Percentiles rank a stretch among this genome's conserved stretches.
phyloP scores from a whole-genome alignment of 805 yeast species.

The Saturnispora bothae region DNA sequence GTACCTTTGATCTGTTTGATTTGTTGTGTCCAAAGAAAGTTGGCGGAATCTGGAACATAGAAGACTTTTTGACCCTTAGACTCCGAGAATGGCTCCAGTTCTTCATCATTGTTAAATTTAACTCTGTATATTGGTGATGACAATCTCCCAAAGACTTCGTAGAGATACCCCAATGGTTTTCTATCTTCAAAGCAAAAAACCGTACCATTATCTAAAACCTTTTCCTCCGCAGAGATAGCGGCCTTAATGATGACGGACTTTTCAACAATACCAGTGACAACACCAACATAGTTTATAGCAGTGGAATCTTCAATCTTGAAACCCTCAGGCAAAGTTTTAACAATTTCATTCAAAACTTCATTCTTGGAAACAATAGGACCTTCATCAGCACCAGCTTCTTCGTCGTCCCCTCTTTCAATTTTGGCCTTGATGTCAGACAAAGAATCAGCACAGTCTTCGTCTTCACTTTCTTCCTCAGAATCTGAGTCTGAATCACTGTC shows the following conservation, averaged over 20 bases:
- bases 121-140: conserved; percentile 76
- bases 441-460: conserved; percentile 8
- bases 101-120: conserved; percentile 44
- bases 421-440: conserved; percentile 17
- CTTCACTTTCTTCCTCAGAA: conserved; percentile 15
- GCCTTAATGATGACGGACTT: conserved; percentile 65
- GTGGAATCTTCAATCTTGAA: conserved; percentile 49
- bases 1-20: conserved; percentile 70
- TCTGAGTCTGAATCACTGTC: conserved; percentile 15
- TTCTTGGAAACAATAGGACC: conserved; percentile 69
- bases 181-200: conserved; percentile 69
- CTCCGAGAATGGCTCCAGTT: conserved; percentile 35
- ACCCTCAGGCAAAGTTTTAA: conserved; percentile 58
- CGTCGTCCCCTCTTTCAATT: conserved; percentile 17
- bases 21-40: conserved; percentile 66
- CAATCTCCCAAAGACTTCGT: conserved; percentile 84
- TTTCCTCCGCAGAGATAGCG: conserved; percentile 66
- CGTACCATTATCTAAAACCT: conserved; percentile 73
- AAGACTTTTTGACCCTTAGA: conserved; percentile 48
- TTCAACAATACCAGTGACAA: conserved; percentile 58
- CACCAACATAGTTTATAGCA: conserved; percentile 65
- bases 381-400: conserved; percentile 29
- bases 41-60: conserved; percentile 73
- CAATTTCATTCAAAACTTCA: conserved; percentile 60
- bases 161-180: conserved; percentile 61